phyloP scores from a whole-genome alignment of 164 flowering plant genomes.

The Nymphaea thermarum region DNA sequence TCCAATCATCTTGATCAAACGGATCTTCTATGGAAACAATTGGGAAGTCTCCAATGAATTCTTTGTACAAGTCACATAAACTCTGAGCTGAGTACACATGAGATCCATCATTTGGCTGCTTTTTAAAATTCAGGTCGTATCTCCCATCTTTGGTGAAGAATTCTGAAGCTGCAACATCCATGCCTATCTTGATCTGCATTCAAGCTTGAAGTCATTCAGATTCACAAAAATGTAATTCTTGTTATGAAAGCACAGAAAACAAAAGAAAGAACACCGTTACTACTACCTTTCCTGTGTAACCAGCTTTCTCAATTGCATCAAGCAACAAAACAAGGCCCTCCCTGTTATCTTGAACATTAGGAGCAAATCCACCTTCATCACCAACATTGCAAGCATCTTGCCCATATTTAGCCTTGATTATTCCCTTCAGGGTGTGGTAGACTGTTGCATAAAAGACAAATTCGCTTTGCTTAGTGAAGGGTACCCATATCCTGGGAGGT shows the following conservation, averaged over 20 bases:
- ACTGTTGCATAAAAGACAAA: constrained; percentile 26
- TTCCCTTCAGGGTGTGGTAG: constrained; percentile 80
- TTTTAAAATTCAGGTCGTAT: constrained; percentile 83
- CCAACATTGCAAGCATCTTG: constrained; percentile 99
- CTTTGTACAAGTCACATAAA: constrained; percentile 71
- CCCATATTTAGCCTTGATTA: constrained; percentile 85
- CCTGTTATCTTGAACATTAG: constrained; percentile 93
- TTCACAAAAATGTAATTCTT: background rate
- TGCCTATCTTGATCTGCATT: constrained; percentile 87
- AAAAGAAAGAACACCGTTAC: background rate
- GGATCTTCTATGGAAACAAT: constrained; percentile 99
- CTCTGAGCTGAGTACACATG: constrained; percentile 54
- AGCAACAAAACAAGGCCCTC: constrained; percentile 83
- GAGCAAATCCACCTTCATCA: constrained; percentile 99
- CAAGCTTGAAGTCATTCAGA: background rate
- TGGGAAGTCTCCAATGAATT: constrained; percentile 80
- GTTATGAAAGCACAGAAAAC: background rate
- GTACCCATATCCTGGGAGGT: background rate
- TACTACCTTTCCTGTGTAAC: constrained; percentile 87
- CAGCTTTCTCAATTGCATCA: constrained; percentile 95
- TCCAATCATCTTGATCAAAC: constrained; percentile 99
- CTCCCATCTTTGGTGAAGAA: constrained; percentile 70
- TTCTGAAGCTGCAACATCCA: constrained; percentile 99
- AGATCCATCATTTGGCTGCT: constrained; percentile 93
- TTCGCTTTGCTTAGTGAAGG: background rate